Evolutionary conservation across 2,329 filamentous ascomycete genomes (phyloP).

Genomic region (Fusarium chaquense): DNA sequence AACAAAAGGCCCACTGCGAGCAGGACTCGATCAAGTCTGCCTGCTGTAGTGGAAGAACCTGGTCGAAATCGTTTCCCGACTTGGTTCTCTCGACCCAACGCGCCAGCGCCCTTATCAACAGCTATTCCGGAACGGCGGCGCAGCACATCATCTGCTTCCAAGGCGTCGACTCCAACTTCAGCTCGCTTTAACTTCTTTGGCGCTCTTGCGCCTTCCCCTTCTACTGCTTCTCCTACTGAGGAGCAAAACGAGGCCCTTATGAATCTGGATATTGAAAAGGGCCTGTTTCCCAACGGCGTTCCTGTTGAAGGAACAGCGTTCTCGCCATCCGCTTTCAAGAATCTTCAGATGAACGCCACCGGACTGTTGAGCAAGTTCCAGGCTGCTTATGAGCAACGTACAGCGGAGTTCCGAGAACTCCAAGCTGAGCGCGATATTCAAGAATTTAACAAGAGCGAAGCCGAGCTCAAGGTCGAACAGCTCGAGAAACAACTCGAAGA

Average conservation of each 20-base stretch:
- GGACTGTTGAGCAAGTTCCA: conserved; percentile 69
- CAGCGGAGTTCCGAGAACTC: conserved; percentile 63
- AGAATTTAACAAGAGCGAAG: conserved; percentile 68
- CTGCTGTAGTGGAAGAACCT: conserved; percentile 34
- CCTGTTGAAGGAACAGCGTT: conserved; percentile 62
- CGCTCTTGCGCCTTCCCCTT: conserved; percentile 58
- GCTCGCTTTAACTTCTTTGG: conserved; percentile 62
- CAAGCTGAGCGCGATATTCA: conserved; percentile 66
- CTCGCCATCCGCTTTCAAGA: conserved; percentile 71
- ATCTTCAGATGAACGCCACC: conserved; percentile 68
- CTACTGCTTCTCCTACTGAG: conserved; percentile 51
- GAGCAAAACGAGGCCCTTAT: conserved; percentile 65
- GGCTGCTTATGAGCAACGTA: conserved; percentile 67
- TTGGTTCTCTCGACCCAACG: conserved; percentile 44
- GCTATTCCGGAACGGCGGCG: conserved; percentile 25
- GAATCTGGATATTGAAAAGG: conserved; percentile 66
- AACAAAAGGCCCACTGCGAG: conserved; percentile 31
- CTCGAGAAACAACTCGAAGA: conserved; percentile 71
- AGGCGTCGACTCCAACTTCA: conserved; percentile 48
- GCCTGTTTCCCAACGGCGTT: conserved; percentile 62
- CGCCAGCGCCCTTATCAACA: conserved; percentile 32
- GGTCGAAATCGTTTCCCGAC: conserved; percentile 37
- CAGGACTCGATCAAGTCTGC: conserved; percentile 22
- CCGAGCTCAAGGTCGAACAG: conserved; percentile 63
- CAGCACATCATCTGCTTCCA: conserved; percentile 50